These are phyloP conservation scores for Pneumocystis murina DNA, from an alignment of 1,139 yeast species.

Conservation along the genomic window DNA sequence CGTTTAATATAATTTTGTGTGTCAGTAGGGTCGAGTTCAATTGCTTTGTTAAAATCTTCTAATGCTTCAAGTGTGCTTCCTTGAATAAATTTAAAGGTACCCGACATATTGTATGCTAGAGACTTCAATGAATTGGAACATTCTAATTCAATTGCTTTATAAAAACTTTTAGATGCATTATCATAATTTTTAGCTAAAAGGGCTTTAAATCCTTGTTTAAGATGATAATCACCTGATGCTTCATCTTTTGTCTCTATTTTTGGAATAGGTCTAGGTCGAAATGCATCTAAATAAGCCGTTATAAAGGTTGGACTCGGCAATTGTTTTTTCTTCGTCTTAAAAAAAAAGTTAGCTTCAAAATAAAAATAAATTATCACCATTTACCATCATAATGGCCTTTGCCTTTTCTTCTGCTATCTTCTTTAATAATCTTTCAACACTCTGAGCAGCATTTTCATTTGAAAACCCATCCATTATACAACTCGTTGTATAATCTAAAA, in stretches of 20 bases:
- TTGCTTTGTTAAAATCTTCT: slow-evolving; percentile 45
- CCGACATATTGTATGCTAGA: slow-evolving; percentile 68
- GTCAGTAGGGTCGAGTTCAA: slow-evolving; percentile 50
- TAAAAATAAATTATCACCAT: neutral
- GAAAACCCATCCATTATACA: slow-evolving; percentile 37
- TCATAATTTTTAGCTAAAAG: slow-evolving; percentile 55
- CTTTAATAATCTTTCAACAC: slow-evolving; percentile 75
- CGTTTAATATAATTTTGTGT: slow-evolving; percentile 71
- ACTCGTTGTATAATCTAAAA: slow-evolving; percentile 76
- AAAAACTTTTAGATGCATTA: slow-evolving; percentile 52
- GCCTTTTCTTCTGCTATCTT: slow-evolving; percentile 43
- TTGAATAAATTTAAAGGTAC: slow-evolving; percentile 71
- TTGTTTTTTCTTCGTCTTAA: slow-evolving; percentile 23
- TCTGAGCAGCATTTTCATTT: slow-evolving; percentile 61
- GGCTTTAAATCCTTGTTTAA: slow-evolving; percentile 53
- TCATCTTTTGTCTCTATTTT: slow-evolving; percentile 36
- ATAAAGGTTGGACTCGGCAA: slow-evolving; percentile 80
- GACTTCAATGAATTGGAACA: slow-evolving; percentile 22
- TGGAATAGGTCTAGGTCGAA: slow-evolving; percentile 26
- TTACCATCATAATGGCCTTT: slow-evolving; percentile 35
- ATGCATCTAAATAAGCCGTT: slow-evolving; percentile 75
- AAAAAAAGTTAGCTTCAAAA: neutral
- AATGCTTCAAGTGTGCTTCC: slow-evolving; percentile 53
- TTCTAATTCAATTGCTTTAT: slow-evolving; percentile 42
- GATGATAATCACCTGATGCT: slow-evolving; percentile 42